A percentile compares a stretch with the other conserved stretches of the same genome.
These are phyloP conservation scores for Xylaria sp. DNA, from an alignment of 2,329 filamentous ascomycete species.

Conservation along the genomic window DNA sequence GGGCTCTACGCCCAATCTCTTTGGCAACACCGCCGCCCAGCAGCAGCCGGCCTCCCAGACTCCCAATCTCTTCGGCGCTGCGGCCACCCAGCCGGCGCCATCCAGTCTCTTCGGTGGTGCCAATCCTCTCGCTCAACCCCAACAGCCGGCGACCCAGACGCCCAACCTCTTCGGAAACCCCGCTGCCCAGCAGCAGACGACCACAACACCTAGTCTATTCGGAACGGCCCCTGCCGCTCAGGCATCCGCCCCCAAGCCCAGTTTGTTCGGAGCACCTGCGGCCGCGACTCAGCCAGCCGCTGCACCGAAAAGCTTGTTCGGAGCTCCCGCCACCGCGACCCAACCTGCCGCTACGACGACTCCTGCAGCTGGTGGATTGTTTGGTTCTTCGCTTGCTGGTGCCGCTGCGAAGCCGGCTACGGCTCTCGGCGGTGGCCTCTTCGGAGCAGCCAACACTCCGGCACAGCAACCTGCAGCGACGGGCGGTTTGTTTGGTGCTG, in stretches of 20 bases:
- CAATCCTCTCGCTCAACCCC: no score
- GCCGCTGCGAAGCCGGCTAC: neutral
- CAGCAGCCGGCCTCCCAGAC: neutral
- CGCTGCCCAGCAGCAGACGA: neutral
- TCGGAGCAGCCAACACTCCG: neutral
- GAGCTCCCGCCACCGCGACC: neutral
- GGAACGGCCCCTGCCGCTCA: neutral
- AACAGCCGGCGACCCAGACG: no score
- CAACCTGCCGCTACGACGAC: constrained; percentile 3
- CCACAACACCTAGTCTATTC: constrained; percentile 4
- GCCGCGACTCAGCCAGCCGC: constrained; percentile 4
- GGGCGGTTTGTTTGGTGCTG: neutral
- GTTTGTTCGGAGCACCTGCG: constrained; percentile 4
- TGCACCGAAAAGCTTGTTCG: constrained; percentile 10
- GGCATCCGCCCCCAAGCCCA: neutral
- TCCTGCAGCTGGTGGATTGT: neutral
- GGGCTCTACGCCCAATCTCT: constrained; percentile 3
- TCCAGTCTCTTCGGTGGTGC: no score
- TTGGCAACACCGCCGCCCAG: constrained; percentile 6
- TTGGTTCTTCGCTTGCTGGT: neutral
- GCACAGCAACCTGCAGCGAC: neutral
- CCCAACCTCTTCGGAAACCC: neutral
- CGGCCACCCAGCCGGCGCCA: neutral
- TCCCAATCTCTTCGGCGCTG: constrained; percentile 3
- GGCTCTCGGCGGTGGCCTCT: neutral